Base-by-base conservation (phyloP, 345 rosid genomes). In the Gossypium australe region DNA sequence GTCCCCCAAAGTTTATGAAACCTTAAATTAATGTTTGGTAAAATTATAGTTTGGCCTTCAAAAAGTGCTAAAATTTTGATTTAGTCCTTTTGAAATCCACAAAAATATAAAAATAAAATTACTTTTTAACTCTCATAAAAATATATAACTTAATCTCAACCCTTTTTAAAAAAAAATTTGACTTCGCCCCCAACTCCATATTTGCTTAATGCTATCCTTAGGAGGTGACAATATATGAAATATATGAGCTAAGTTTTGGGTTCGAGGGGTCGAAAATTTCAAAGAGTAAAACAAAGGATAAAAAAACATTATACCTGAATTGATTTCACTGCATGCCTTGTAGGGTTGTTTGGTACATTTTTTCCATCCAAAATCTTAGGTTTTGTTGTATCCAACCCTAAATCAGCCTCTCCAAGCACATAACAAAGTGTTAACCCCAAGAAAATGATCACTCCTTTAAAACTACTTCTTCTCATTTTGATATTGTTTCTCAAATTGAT, bases 231-330 rank as follows among this genome's bases (percentile, higher is more conserved):
- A 34, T 34, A 34, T 45, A 45, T 9, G 12, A 8, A 45, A 45
- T 45, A 11, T 2, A 45, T 24, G 25, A 58, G 41, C 1, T 60
- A 60, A 25, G 9, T 7, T 60, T 13, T 13, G 7, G 12, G 45
- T 43, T 65, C 51, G 9, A n/a, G 9, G 4, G 11, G 11, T 13
- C 12, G 18, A 29, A 61, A 4, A 14, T 27, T 34, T 34, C 41
- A 11, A 18, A 43, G 11, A 11, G n/a, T 44, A 13, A 13, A 3
- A 11, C 5, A 13, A 2, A 25, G 16, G 44, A 18, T 22, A 25
- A 25, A 25, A 71, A 56, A 62, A 51, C 1, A 1, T 12, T 17
- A 29, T 77, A 82, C 90, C 90, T 78, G 82, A 70, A 87, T 82
- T 75, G 81, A 85, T 71, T 75, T 82, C 76, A 79, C 75, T 2